These are phyloP conservation scores for Microsporum ferrugineum DNA, from an alignment of 2,329 filamentous ascomycete genomes.

Conservation along the genomic window DNA sequence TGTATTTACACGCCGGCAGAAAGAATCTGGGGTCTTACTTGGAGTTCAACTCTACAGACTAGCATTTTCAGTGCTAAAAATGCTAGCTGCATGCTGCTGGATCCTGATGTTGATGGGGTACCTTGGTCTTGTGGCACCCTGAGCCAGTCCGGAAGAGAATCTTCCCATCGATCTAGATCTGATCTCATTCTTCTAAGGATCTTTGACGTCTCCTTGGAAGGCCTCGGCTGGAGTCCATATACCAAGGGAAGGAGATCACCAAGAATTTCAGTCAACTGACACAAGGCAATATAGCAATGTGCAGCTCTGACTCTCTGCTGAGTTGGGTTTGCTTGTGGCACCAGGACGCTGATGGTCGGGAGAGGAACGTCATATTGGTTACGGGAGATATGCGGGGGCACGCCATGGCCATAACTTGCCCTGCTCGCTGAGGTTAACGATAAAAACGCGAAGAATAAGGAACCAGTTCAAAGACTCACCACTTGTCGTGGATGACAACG, in stretches of 20 bases:
- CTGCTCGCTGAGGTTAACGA: slow-evolving; percentile 21
- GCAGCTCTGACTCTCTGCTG: slow-evolving; percentile 37
- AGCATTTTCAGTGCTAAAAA: slow-evolving; percentile 39
- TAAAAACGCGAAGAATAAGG: not conserved
- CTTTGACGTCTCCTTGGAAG: slow-evolving; percentile 34
- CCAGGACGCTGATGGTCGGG: slow-evolving; percentile 36
- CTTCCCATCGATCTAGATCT: slow-evolving; percentile 37
- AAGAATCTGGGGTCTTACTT: slow-evolving; percentile 24
- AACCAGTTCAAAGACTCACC: slow-evolving; percentile 24
- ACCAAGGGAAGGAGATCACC: slow-evolving; percentile 37
- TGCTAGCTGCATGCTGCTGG: slow-evolving; percentile 35
- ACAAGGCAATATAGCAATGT: slow-evolving; percentile 43
- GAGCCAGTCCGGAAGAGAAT: slow-evolving; percentile 35
- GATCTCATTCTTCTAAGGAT: slow-evolving; percentile 36
- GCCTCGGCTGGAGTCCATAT: slow-evolving; percentile 35
- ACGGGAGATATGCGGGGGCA: slow-evolving; percentile 43
- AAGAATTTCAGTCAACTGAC: slow-evolving; percentile 38
- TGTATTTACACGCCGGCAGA: slow-evolving; percentile 11
- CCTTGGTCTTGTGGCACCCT: slow-evolving; percentile 24
- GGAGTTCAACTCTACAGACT: slow-evolving; percentile 36
- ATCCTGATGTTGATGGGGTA: slow-evolving; percentile 28
- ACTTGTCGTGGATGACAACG: slow-evolving; percentile 46
- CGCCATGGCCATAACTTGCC: slow-evolving; percentile 46
- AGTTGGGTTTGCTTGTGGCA: slow-evolving; percentile 26
- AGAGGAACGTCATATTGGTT: slow-evolving; percentile 47